A percentile compares a stretch with the other conserved stretches of the same genome.
These are phyloP conservation scores for Coriolopsis trogii DNA, from an alignment of 1,284 basidiomycete species.

Conservation along the genomic window DNA sequence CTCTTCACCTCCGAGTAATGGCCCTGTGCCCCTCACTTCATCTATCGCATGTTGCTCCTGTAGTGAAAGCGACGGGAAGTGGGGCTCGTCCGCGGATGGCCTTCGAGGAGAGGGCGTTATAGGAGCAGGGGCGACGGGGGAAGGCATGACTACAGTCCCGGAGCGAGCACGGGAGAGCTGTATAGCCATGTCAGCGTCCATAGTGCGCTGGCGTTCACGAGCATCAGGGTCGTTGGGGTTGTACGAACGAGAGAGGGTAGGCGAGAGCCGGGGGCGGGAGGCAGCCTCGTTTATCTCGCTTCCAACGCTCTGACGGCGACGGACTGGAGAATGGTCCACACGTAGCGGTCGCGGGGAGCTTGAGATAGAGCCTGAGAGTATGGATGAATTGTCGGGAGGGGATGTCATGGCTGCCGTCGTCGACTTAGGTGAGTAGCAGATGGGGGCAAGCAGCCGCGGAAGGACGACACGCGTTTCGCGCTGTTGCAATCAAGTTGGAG, in stretches of 20 bases:
- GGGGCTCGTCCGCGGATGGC: constrained; percentile 26
- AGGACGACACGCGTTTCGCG: neutral
- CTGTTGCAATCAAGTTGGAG: neutral
- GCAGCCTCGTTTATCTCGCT: constrained; percentile 45
- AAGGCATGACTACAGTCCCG: constrained; percentile 51
- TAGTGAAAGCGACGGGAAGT: constrained; percentile 44
- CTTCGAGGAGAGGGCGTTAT: constrained; percentile 20
- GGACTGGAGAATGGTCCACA: constrained; percentile 36
- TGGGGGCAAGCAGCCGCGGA: neutral
- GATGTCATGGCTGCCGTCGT: constrained; percentile 28
- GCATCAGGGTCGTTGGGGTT: constrained; percentile 72
- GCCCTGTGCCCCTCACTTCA: constrained; percentile 38
- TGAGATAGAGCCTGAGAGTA: constrained; percentile 32
- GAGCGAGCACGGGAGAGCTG: constrained; percentile 77
- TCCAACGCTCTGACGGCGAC: constrained; percentile 43
- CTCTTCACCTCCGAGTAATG: constrained; percentile 19
- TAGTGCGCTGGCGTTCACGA: constrained; percentile 78
- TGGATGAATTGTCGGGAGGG: constrained; percentile 31
- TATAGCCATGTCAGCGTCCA: constrained; percentile 86
- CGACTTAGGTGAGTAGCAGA: neutral
- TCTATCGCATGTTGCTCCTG: constrained; percentile 50
- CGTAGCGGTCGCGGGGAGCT: constrained; percentile 49
- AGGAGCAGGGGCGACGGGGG: constrained; percentile 32
- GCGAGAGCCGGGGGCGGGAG: constrained; percentile 57
- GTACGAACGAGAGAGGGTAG: constrained; percentile 61